phyloP scores from a whole-genome alignment of 257 asterid genomes.

The Petunia secreta region DNA sequence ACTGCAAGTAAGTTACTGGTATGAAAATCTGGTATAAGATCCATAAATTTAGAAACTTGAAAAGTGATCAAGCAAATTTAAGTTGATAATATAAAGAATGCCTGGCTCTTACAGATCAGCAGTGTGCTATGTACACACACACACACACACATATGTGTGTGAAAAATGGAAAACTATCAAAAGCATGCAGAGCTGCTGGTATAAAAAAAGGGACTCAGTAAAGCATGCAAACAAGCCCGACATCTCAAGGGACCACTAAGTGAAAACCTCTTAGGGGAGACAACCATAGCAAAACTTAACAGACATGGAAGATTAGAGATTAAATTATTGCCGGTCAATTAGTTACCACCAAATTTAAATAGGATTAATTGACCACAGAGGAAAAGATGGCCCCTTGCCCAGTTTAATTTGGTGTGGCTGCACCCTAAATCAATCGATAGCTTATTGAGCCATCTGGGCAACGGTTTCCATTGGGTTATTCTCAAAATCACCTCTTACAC shows the following conservation, averaged over 20 bases:
- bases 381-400: not conserved
- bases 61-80: slow-evolving; percentile 13
- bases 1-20: not conserved
- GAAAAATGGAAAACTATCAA: slow-evolving; percentile 6
- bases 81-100: not conserved
- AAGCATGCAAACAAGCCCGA: slow-evolving; percentile 8
- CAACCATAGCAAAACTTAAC: slow-evolving; percentile 18
- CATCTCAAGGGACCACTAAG: not conserved
- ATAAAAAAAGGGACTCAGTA: not conserved
- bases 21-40: slow-evolving; percentile 7
- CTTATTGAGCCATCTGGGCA: not conserved
- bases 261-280: not conserved
- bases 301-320: slow-evolving; percentile 18
- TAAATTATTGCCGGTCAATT: not conserved
- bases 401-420: slow-evolving; percentile 14
- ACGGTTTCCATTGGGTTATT: no score
- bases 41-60: not conserved
- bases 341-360: not conserved
- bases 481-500: not conserved
- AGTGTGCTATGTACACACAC: not conserved
- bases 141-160: no score
- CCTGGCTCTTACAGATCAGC: slow-evolving; percentile 4
- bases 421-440: not conserved
- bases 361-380: slow-evolving; percentile 8
- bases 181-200: not conserved